Conservation (phyloP, 2,329 filamentous ascomycete genomes). For the Microascus cirrosus region DNA sequence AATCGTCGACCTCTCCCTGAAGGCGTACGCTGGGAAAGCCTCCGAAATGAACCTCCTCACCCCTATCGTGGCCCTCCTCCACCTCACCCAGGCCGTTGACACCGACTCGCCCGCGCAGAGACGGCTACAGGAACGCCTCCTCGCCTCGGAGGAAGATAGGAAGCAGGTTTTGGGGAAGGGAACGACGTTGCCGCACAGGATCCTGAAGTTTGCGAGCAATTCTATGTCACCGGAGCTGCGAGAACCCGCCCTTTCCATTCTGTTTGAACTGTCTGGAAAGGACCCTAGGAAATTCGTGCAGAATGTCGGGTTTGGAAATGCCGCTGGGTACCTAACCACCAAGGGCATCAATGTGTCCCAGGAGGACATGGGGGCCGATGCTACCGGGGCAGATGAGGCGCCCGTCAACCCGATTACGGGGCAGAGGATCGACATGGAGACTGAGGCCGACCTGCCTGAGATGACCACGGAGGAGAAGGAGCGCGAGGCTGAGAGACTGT, state of each 20-base stretch:
- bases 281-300: constrained; percentile 71
- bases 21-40: constrained; percentile 7
- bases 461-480: constrained; percentile 93
- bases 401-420: constrained; percentile 78
- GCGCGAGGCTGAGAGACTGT: constrained; percentile 77
- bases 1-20: constrained; percentile 8
- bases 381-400: constrained; percentile 19
- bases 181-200: constrained; percentile 59
- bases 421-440: constrained; percentile 63
- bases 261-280: constrained; percentile 79
- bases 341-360: constrained; percentile 23
- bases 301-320: constrained; percentile 91
- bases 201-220: constrained; percentile 69
- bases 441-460: constrained; percentile 44
- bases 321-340: constrained; percentile 70
- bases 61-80: constrained; percentile 7
- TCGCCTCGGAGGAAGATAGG: constrained; percentile 70
- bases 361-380: constrained; percentile 6
- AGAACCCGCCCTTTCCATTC: constrained; percentile 62
- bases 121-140: constrained; percentile 53
- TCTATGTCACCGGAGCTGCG: constrained; percentile 61
- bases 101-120: constrained; percentile 20
- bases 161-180: constrained; percentile 66
- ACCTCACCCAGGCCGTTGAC: constrained; percentile 7
- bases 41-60: constrained; percentile 8